These are phyloP conservation scores for Rubroshorea leprosula DNA, from an alignment of 345 rosid species.

Conservation along the genomic window DNA sequence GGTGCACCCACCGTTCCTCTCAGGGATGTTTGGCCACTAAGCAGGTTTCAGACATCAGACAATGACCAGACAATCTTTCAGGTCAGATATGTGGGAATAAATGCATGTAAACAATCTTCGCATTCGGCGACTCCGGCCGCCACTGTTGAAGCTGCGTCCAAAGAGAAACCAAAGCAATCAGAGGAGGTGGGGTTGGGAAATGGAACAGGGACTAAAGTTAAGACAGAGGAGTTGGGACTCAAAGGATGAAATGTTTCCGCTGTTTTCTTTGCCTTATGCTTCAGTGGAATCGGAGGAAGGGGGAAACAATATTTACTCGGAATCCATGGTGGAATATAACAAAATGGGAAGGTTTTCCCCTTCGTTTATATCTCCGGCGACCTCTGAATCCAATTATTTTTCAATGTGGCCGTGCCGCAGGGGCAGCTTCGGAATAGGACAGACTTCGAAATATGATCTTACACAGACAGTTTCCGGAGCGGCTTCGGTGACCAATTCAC, in stretches of 20 bases:
- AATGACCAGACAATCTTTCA: constrained; percentile 34
- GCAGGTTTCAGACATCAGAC: constrained; percentile 56
- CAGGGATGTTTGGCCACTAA: too few relatives aligned
- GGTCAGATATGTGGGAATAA: constrained; percentile 48
- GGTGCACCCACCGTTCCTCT: too few relatives aligned
- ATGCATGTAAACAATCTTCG: constrained; percentile 36
- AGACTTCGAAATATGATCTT: constrained; percentile 34
- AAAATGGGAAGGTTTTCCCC: constrained; percentile 23
- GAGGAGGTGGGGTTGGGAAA: constrained; percentile 9
- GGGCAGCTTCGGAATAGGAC: constrained; percentile 25
- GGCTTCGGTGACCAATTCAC: constrained; percentile 42
- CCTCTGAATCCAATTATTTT: constrained; percentile 46
- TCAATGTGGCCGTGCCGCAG: constrained; percentile 24
- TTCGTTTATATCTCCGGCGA: too few relatives aligned
- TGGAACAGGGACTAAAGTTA: constrained; percentile 18
- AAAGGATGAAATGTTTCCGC: constrained; percentile 25
- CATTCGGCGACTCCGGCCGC: constrained; percentile 10
- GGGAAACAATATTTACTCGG: constrained; percentile 9
- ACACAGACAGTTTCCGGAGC: constrained; percentile 34
- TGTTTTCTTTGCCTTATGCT: constrained; percentile 20
- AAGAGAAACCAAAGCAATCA: constrained; percentile 19
- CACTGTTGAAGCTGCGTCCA: too few relatives aligned
- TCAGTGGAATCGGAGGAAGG: constrained; percentile 20
- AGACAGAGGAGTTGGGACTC: constrained; percentile 25
- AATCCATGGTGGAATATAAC: constrained; percentile 20